These are phyloP conservation scores for Chlamydomonas eustigma DNA, from an alignment of 139 green algal species.

Conservation along the genomic window DNA sequence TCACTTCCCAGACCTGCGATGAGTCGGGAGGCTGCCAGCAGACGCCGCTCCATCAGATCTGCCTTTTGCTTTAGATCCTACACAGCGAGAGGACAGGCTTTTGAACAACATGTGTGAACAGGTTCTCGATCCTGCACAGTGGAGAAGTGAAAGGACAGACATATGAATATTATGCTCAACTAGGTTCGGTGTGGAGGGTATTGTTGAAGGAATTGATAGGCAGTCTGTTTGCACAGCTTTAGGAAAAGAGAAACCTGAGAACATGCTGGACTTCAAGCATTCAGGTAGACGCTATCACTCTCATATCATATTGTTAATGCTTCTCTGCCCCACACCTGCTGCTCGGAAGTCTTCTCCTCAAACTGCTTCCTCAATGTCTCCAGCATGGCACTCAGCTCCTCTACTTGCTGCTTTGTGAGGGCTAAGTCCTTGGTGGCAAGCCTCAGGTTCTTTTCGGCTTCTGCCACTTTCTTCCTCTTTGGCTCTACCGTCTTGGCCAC, in stretches of 20 bases:
- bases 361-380: constrained; percentile 62
- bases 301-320: too few relatives aligned
- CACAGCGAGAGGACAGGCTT: too few relatives aligned
- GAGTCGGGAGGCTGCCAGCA: constrained; percentile 68
- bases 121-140: too few relatives aligned
- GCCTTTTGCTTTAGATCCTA: constrained; percentile 75
- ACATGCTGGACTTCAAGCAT: too few relatives aligned
- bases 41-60: constrained; percentile 79
- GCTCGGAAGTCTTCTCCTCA: constrained; percentile 70
- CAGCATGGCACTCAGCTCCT: constrained; percentile 60
- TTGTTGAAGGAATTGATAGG: too few relatives aligned
- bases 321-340: constrained; percentile 26
- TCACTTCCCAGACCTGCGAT: constrained; percentile 72
- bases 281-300: too few relatives aligned
- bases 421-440: constrained; percentile 67
- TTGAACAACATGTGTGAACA: too few relatives aligned
- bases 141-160: too few relatives aligned
- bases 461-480: constrained; percentile 77
- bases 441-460: constrained; percentile 75
- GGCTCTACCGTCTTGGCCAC: constrained; percentile 73
- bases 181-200: too few relatives aligned
- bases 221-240: too few relatives aligned
- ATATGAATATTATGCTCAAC: too few relatives aligned
- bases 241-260: too few relatives aligned
- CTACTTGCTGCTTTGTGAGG: constrained; percentile 62